Conservation (phyloP, 2,329 filamentous ascomycete genomes). For the Talaromyces sp. region DNA sequence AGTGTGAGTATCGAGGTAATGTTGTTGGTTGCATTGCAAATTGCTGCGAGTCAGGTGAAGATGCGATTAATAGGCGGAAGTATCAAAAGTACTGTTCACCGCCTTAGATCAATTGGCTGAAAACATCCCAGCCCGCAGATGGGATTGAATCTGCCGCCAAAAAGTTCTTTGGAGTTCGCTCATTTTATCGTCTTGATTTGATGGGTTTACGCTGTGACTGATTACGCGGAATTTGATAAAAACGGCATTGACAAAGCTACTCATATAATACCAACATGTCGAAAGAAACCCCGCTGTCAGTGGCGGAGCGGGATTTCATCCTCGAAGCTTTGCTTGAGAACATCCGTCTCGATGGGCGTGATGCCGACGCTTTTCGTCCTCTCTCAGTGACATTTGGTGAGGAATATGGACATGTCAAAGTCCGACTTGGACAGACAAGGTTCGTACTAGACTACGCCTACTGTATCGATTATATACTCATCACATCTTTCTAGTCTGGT, state of each 20-base stretch:
- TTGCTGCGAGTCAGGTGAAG: neutral
- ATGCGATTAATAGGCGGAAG: neutral
- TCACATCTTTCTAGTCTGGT: conserved; percentile 60
- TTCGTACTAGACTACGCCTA: conserved; percentile 37
- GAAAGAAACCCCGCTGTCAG: conserved; percentile 84
- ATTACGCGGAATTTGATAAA: neutral
- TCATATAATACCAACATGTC: conserved; percentile 68
- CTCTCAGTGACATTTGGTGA: conserved; percentile 80
- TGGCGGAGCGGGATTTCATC: conserved; percentile 84
- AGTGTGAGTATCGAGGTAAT: too few relatives aligned
- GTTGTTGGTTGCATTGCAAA: neutral
- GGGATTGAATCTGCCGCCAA: conserved; percentile 16
- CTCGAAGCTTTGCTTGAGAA: conserved; percentile 76
- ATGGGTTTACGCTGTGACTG: neutral
- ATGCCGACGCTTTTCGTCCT: conserved; percentile 73
- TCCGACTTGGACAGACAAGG: conserved; percentile 87
- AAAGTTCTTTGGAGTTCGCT: conserved; percentile 13
- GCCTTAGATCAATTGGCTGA: conserved; percentile 32
- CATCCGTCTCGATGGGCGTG: conserved; percentile 78
- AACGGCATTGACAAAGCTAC: neutral
- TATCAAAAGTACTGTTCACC: conserved; percentile 21
- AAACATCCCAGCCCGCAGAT: conserved; percentile 15
- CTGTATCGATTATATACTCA: conserved; percentile 20
- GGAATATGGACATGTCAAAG: conserved; percentile 85
- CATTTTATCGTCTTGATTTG: neutral